A percentile compares a stretch with the other conserved stretches of the same genome.
These are phyloP conservation scores for Nitzschia sp. DNA, from an alignment of 108 stramenopile genomes.

Conservation along the genomic window DNA sequence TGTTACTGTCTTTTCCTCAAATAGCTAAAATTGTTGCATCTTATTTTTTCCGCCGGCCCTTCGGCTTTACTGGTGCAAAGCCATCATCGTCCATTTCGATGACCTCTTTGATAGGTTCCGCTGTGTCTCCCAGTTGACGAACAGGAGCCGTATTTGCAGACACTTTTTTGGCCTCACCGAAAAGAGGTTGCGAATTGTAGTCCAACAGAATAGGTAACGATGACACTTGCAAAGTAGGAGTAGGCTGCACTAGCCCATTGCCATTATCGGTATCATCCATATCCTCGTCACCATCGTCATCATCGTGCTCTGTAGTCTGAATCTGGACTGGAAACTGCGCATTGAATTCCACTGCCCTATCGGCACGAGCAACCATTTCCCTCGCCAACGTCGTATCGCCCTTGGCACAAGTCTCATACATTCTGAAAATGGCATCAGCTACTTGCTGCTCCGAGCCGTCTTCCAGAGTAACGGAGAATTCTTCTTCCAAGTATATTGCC, in stretches of 20 bases:
- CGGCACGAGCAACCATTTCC: slow-evolving; percentile 49
- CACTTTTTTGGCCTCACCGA: slow-evolving; percentile 41
- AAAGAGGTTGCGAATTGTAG: slow-evolving; percentile 46
- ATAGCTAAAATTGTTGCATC: background rate
- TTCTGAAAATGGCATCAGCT: slow-evolving; percentile 62
- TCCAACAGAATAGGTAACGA: slow-evolving; percentile 7
- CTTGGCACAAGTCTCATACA: slow-evolving; percentile 71
- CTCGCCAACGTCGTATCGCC: slow-evolving; percentile 62
- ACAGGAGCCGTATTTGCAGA: slow-evolving; percentile 36
- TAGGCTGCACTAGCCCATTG: background rate
- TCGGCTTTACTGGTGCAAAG: slow-evolving; percentile 55
- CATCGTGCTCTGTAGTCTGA: slow-evolving; percentile 57
- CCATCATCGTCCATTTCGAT: slow-evolving; percentile 74
- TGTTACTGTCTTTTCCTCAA: background rate
- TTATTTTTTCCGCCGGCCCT: slow-evolving; percentile 19
- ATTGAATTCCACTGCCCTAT: slow-evolving; percentile 42
- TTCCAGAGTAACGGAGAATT: slow-evolving; percentile 83
- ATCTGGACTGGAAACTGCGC: slow-evolving; percentile 47
- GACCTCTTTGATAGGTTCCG: slow-evolving; percentile 32
- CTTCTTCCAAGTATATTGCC: slow-evolving; percentile 83
- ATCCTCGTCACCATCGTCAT: slow-evolving; percentile 64
- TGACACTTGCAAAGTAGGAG: background rate
- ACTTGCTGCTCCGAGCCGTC: slow-evolving; percentile 76
- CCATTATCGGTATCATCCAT: background rate
- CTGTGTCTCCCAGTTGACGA: slow-evolving; percentile 66